phyloP scores from a whole-genome alignment of 176 grass and related monocot species.

The Phoenix roebelenii region DNA sequence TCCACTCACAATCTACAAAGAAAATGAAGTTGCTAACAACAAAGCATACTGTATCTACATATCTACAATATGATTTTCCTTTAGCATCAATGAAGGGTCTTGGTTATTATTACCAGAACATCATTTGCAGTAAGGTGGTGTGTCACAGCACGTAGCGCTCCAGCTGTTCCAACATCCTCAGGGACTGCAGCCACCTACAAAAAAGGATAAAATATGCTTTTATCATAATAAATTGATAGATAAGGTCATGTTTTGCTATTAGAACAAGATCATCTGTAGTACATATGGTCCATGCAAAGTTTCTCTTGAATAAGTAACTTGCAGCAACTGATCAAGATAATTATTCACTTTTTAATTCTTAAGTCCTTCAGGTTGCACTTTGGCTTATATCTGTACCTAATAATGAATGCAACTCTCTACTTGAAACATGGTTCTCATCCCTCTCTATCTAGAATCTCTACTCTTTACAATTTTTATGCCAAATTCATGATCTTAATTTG shows the following conservation, averaged over 20 bases:
- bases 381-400: too few relatives aligned
- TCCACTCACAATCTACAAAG: conserved; percentile 71
- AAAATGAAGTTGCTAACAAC: not conserved
- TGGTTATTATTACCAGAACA: conserved; percentile 58
- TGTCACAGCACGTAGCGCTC: conserved; percentile 65
- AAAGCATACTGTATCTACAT: not conserved
- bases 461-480: too few relatives aligned
- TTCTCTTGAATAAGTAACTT: too few relatives aligned
- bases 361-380: too few relatives aligned
- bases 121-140: conserved; percentile 64
- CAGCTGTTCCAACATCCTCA: conserved; percentile 85
- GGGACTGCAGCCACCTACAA: conserved; percentile 62
- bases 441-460: too few relatives aligned
- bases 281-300: too few relatives aligned
- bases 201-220: conserved; percentile 13
- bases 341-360: too few relatives aligned
- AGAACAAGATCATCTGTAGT: not conserved
- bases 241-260: not conserved
- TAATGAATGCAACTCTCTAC: too few relatives aligned
- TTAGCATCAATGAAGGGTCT: not conserved
- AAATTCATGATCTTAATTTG: too few relatives aligned
- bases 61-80: not conserved
- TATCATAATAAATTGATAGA: conserved; percentile 6
- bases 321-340: too few relatives aligned
- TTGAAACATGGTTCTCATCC: too few relatives aligned